phyloP scores from a whole-genome alignment of 495 filamentous ascomycete genomes.

The Pyronema omphalodes region DNA sequence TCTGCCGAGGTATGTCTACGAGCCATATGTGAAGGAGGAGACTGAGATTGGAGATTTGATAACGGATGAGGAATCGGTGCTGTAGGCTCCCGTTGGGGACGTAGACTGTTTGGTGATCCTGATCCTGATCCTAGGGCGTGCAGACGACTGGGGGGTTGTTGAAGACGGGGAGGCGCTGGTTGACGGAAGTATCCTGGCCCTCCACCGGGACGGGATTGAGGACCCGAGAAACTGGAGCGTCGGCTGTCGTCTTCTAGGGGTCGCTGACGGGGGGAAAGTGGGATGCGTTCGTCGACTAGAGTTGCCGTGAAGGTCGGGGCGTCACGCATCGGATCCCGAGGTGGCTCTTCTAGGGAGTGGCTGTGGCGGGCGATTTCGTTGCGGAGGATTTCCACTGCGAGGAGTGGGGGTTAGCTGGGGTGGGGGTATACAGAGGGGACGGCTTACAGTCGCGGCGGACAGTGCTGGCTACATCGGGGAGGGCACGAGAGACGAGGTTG shows the following conservation, averaged over 20 bases:
- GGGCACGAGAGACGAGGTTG: too few species aligned
- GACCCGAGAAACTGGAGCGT: conserved; percentile 34
- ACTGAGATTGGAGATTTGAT: conserved; percentile 51
- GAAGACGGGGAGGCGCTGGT: conserved; percentile 59
- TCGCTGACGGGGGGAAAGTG: conserved; percentile 80
- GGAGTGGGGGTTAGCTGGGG: neutral
- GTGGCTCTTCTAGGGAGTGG: conserved; percentile 63
- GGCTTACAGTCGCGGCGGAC: too few species aligned
- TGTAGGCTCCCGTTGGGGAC: conserved; percentile 47
- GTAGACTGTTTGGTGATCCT: conserved; percentile 52
- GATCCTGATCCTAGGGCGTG: conserved; percentile 68
- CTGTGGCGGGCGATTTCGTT: conserved; percentile 68
- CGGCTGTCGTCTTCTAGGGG: conserved; percentile 76
- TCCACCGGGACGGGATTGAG: conserved; percentile 18
- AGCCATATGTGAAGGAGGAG: conserved; percentile 55
- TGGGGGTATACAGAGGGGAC: too few species aligned
- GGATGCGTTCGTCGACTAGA: conserved; percentile 44
- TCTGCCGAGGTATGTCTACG: conserved; percentile 91
- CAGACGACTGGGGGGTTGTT: conserved; percentile 60
- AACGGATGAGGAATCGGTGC: conserved; percentile 55
- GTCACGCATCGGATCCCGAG: conserved; percentile 54
- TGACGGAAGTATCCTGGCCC: conserved; percentile 34
- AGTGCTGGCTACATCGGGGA: too few species aligned
- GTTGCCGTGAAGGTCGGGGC: conserved; percentile 54
- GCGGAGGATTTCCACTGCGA: conserved; percentile 58